Base-by-base conservation (phyloP, 1,284 basidiomycete genomes). In the Cerrena zonata region DNA sequence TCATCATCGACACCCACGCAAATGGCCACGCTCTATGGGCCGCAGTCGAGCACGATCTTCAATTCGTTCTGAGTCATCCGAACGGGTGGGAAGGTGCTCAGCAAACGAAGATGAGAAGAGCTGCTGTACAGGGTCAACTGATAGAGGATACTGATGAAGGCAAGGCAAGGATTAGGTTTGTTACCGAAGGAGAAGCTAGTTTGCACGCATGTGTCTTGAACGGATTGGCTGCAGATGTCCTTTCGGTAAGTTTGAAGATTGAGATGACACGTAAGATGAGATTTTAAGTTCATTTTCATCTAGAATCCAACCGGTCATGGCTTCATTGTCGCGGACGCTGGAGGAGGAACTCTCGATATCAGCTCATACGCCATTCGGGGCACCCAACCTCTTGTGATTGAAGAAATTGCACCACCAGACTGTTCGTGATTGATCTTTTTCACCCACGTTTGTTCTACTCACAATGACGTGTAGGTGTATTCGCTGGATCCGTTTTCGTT, bases 51-150 rank as follows among this genome's bases (percentile, higher is more conserved):
- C 61, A 75, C 36, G 74, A 81, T 58, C 75, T 86, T 42, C 81
- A 88, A 58, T 80, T 88, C 55, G 84, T 89, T 4, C 68, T 89
- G 42, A 82, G 79, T 42, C 86, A 89, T 63, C 86, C 87, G 11
- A 89, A 89, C 58, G 86, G 86, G 5, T 89, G 86, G 86, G 86
- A 89, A 60, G 86, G 86, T 18, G 82, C 83, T 1, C 86, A 89
- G 59, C 87, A 89, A 62, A 79, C 80, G 34, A 82, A 79, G 64
- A 86, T 89, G 82, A 76, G 86, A 49, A 72, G 82, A 50, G 80
- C 79, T 0, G 85, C 86, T 0, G 75, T 84, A 10, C 75, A 79
- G 55, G 86, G 82, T 4, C 77, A 77, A 11, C 65, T 89, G 26
- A 81, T 89, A 24, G 78, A 83, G 1, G 82, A 87, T 61, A 85